These are phyloP conservation scores for Gracilariopsis chorda DNA, from an alignment of 23 red algal species.

Conservation along the genomic window DNA sequence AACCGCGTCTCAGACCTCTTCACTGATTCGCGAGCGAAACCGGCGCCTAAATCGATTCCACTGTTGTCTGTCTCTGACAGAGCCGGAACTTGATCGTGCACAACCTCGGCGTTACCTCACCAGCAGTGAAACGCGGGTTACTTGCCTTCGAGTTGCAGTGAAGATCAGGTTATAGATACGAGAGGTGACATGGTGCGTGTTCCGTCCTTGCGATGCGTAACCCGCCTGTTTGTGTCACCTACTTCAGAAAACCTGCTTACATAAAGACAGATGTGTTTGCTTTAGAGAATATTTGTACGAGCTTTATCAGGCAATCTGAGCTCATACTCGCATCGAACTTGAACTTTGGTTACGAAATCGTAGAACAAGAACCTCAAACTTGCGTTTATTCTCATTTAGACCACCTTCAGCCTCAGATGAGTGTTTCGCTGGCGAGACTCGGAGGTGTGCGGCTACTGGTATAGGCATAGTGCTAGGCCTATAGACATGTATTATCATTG, in stretches of 20 bases:
- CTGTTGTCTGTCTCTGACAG: neutral
- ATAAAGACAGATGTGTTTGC: constrained; percentile 13
- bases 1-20: neutral
- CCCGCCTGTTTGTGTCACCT: constrained; percentile 23
- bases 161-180: constrained; percentile 58
- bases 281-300: too few relatives aligned
- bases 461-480: too few relatives aligned
- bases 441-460: too few relatives aligned
- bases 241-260: constrained; percentile 60
- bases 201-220: neutral
- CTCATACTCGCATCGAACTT: too few relatives aligned
- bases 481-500: too few relatives aligned
- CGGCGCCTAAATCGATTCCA: constrained; percentile 5
- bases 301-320: too few relatives aligned
- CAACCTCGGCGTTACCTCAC: constrained; percentile 12
- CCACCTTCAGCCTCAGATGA: too few relatives aligned
- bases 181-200: constrained; percentile 12
- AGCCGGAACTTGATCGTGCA: neutral
- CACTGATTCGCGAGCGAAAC: constrained; percentile 43
- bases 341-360: too few relatives aligned
- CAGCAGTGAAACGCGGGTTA: constrained; percentile 6
- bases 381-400: too few relatives aligned
- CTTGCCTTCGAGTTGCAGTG: neutral
- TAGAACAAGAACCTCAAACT: too few relatives aligned
- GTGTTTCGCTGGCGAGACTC: too few relatives aligned